Percentiles rank a stretch among this genome's conserved stretches.
These are phyloP conservation scores for Trichophyton equinum DNA, from an alignment of 2,329 filamentous ascomycete genomes.

Conservation along the genomic window DNA sequence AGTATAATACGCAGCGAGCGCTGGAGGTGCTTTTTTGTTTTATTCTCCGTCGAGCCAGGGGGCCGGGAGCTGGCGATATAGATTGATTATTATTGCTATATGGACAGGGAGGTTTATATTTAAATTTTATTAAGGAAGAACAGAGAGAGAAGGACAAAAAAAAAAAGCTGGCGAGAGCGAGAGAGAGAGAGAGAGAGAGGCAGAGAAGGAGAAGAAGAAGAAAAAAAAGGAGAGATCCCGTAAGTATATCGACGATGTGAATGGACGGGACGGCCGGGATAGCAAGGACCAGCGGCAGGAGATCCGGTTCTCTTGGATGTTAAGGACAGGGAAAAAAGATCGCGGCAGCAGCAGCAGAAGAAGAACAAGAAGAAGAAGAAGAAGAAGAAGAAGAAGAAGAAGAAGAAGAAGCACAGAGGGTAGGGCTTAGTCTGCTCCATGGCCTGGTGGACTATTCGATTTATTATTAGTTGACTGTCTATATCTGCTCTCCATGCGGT, in stretches of 20 bases:
- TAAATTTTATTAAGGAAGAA: neutral
- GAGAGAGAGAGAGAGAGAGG: neutral
- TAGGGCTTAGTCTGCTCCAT: neutral
- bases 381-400: neutral
- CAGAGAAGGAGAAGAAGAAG: neutral
- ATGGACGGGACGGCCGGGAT: neutral
- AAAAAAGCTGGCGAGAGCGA: too few relatives aligned
- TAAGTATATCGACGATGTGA: neutral
- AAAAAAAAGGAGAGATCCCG: neutral
- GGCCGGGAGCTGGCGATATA: neutral
- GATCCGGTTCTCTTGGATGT: neutral
- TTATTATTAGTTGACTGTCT: too few relatives aligned
- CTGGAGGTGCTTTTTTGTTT: neutral
- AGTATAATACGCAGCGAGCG: neutral
- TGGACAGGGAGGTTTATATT: neutral
- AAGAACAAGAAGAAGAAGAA: too few relatives aligned
- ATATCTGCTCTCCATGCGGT: too few relatives aligned
- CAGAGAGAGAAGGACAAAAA: neutral
- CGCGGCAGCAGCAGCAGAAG: neutral
- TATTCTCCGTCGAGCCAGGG: slow-evolving; percentile 1
- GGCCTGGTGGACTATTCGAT: neutral
- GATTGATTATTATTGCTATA: neutral
- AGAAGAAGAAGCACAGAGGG: neutral
- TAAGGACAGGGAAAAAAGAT: neutral
- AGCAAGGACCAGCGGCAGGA: neutral